phyloP scores from a whole-genome alignment of 169 alveolate genomes.

The Perkinsus olseni region DNA sequence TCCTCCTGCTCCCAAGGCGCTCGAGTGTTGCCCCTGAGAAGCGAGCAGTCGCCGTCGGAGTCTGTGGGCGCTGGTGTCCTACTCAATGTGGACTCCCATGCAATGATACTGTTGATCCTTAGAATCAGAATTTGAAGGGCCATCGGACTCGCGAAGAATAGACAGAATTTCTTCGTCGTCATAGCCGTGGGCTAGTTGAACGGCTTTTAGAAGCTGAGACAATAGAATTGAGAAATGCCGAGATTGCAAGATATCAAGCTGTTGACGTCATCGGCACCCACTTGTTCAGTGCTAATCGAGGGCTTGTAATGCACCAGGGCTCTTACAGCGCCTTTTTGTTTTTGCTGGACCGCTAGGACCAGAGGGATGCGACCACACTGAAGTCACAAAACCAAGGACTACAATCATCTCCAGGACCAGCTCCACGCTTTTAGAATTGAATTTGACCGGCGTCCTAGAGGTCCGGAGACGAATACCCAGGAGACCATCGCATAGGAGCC shows the following conservation, averaged over 20 bases:
- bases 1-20: not conserved
- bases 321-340: not conserved
- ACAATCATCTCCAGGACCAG: no score
- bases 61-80: not conserved
- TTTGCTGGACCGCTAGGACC: not conserved
- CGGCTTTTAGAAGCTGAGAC: not conserved
- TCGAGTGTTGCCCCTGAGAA: not conserved
- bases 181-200: not conserved
- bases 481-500: not conserved
- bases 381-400: not conserved
- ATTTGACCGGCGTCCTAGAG: no score
- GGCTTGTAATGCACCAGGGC: not conserved
- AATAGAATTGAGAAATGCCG: not conserved
- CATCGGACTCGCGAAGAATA: not conserved
- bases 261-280: not conserved
- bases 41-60: not conserved
- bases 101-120: not conserved
- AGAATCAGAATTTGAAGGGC: not conserved
- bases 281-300: not conserved
- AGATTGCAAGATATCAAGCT: not conserved
- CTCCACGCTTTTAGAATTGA: no score
- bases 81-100: not conserved
- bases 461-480: no score
- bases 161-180: not conserved
- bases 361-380: not conserved